Percentiles rank a stretch among this genome's conserved stretches.
Evolutionary conservation across 2,329 filamentous ascomycete genomes (phyloP).

Genomic region (Pestalotiopsis sp.): DNA sequence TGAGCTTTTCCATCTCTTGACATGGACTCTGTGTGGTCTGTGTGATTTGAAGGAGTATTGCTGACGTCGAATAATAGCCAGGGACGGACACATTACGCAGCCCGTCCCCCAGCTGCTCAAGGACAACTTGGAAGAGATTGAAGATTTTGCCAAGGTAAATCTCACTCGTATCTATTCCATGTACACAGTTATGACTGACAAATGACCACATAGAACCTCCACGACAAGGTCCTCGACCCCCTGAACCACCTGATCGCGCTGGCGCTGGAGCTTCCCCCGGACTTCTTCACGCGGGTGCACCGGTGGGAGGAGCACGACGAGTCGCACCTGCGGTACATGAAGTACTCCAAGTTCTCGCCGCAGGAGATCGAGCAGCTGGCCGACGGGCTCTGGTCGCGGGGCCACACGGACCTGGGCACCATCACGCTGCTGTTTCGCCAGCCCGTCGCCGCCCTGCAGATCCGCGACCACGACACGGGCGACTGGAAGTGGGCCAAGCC

Average conservation of each 20-base stretch:
- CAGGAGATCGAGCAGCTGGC: slow-evolving; percentile 46
- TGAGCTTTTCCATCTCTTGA: neutral
- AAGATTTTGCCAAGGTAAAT: slow-evolving; percentile 49
- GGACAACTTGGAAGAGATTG: slow-evolving; percentile 56
- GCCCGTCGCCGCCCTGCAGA: slow-evolving; percentile 56
- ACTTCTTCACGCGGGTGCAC: slow-evolving; percentile 23
- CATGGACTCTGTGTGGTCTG: neutral
- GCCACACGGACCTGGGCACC: slow-evolving; percentile 58
- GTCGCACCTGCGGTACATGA: slow-evolving; percentile 46
- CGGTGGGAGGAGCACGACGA: slow-evolving; percentile 22
- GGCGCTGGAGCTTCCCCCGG: slow-evolving; percentile 19
- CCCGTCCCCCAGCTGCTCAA: slow-evolving; percentile 45
- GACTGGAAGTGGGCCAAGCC: slow-evolving; percentile 50
- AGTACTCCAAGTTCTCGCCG: slow-evolving; percentile 46
- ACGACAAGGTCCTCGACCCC: slow-evolving; percentile 23
- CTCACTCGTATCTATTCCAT: neutral
- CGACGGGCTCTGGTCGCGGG: slow-evolving; percentile 41
- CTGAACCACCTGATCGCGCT: slow-evolving; percentile 23
- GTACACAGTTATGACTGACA: neutral
- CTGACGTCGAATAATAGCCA: slow-evolving; percentile 11
- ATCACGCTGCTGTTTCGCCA: slow-evolving; percentile 59
- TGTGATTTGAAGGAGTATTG: neutral
- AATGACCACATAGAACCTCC: slow-evolving; percentile 15
- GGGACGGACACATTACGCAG: slow-evolving; percentile 20
- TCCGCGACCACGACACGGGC: slow-evolving; percentile 42